These are phyloP conservation scores for Scleroderma bovista DNA, from an alignment of 768 basidiomycete genomes.

Conservation along the genomic window DNA sequence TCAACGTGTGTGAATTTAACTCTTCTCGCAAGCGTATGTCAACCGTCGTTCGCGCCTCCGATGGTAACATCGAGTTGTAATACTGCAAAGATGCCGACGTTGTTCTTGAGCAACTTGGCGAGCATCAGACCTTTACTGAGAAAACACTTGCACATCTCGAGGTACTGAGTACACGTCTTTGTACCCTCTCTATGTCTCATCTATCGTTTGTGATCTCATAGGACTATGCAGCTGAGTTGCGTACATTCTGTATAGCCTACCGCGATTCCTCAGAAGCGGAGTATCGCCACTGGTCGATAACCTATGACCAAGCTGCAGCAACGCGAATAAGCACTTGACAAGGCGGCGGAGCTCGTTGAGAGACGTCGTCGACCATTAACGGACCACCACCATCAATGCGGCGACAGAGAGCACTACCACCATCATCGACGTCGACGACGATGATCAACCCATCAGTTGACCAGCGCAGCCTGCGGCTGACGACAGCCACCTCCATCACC, in stretches of 20 bases:
- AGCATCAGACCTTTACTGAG: slow-evolving; percentile 80
- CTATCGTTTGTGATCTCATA: slow-evolving; percentile 23
- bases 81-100: slow-evolving; percentile 98
- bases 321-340: slow-evolving; percentile 91
- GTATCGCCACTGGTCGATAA: slow-evolving; percentile 81
- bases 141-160: slow-evolving; percentile 87
- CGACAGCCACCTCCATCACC: no score
- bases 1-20: slow-evolving; percentile 99
- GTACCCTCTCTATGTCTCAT: background rate
- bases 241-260: slow-evolving; percentile 94
- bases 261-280: slow-evolving; percentile 90
- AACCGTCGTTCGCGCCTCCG: slow-evolving; percentile 79
- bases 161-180: slow-evolving; percentile 35
- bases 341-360: slow-evolving; percentile 93
- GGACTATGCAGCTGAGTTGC: slow-evolving; percentile 95
- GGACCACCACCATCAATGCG: no score
- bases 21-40: slow-evolving; percentile 98
- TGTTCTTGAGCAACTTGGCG: slow-evolving; percentile 87
- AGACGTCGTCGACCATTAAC: no score
- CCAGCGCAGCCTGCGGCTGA: no score
- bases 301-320: slow-evolving; percentile 90
- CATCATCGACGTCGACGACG: no score
- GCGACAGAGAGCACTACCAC: no score
- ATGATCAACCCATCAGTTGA: no score
- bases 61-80: slow-evolving; percentile 91